phyloP scores from a whole-genome alignment of 768 basidiomycete genomes.

The Lepiota venenata region DNA sequence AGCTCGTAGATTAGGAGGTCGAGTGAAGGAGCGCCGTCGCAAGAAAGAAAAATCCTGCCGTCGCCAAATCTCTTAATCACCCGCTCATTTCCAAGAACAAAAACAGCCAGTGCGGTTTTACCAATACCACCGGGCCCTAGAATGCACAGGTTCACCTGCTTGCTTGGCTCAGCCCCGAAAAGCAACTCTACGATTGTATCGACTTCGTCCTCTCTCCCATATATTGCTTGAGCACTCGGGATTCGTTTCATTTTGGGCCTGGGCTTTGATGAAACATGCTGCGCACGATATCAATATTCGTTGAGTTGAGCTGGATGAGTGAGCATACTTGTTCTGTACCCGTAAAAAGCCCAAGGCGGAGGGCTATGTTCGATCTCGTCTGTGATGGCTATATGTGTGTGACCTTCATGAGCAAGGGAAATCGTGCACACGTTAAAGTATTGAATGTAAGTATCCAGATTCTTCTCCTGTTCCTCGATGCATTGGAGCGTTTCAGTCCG shows the following conservation, averaged over 20 bases:
- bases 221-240: slow-evolving; percentile 20
- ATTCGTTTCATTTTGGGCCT: slow-evolving; percentile 14
- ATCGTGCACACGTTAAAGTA: slow-evolving; percentile 6
- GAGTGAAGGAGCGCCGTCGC: slow-evolving; percentile 23
- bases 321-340: background rate
- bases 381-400: background rate
- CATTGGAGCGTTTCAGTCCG: background rate
- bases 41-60: slow-evolving; percentile 25
- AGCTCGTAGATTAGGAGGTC: slow-evolving; percentile 23
- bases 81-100: slow-evolving; percentile 20
- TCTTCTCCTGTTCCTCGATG: slow-evolving; percentile 1
- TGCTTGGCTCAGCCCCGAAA: background rate
- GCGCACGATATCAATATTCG: slow-evolving; percentile 16
- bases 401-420: background rate
- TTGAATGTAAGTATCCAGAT: slow-evolving; percentile 5
- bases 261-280: background rate
- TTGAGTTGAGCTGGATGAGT: background rate
- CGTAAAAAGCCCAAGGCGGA: slow-evolving; percentile 6
- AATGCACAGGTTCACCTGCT: slow-evolving; percentile 12
- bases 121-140: slow-evolving; percentile 31
- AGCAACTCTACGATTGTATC: slow-evolving; percentile 15
- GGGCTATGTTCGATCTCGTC: slow-evolving; percentile 23
- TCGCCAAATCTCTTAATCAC: slow-evolving; percentile 16
- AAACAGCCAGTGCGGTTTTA: slow-evolving; percentile 28
- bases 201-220: slow-evolving; percentile 24